phyloP scores from a whole-genome alignment of 768 basidiomycete genomes.

The Artomyces pyxidatus region DNA sequence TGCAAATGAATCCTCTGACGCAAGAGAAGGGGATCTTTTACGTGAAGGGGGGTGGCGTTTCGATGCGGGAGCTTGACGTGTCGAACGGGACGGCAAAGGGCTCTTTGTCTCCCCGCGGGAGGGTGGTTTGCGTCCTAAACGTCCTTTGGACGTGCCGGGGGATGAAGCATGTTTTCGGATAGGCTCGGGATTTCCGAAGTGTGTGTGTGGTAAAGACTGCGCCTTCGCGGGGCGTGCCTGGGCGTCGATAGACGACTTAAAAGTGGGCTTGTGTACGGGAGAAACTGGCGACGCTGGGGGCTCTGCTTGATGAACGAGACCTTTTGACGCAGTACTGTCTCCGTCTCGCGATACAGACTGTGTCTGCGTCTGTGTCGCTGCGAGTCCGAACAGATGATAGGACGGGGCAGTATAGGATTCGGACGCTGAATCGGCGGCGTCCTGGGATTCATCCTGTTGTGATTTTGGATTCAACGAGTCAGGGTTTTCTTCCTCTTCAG shows the following conservation, averaged over 20 bases:
- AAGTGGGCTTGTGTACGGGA: neutral
- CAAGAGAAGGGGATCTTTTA: conserved; percentile 28
- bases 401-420: conserved; percentile 28
- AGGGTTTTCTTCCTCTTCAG: conserved; percentile 6
- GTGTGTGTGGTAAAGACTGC: neutral
- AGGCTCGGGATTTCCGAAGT: neutral
- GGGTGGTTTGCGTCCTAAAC: neutral
- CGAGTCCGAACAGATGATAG: conserved; percentile 54
- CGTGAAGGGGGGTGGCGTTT: conserved; percentile 18
- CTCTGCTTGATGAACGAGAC: conserved; percentile 12
- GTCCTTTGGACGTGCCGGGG: neutral
- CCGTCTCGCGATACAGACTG: conserved; percentile 25
- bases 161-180: neutral
- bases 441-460: conserved; percentile 13
- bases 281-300: neutral
- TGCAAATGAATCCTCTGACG: conserved; percentile 60
- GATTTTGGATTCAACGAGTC: conserved; percentile 13
- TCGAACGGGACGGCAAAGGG: neutral
- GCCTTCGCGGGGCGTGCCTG: neutral
- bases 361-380: conserved; percentile 45
- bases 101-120: neutral
- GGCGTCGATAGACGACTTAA: neutral
- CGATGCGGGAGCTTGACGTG: conserved; percentile 17
- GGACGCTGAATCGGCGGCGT: conserved; percentile 15
- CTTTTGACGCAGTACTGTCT: conserved; percentile 13